Base-by-base conservation (phyloP, 192 early-diverging fungal species). In the Backusella macrospora region DNA sequence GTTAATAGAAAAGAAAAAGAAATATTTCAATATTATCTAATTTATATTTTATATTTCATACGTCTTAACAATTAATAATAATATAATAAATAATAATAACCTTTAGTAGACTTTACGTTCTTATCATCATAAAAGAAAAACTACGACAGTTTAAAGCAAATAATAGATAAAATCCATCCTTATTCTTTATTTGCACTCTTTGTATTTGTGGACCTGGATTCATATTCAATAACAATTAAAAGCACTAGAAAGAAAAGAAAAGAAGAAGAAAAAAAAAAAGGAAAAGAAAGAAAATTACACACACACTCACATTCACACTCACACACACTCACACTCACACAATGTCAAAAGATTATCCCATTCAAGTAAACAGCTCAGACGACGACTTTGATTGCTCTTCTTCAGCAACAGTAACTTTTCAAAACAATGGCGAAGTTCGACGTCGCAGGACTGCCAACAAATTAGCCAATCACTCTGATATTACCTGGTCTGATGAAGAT, bases 401-500 rank as follows among this genome's bases (percentile, higher is more conserved):
- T 10, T 12, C 18, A 1, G 29, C 29, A 34, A 34, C 29, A 34
- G 29, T 2, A 34, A 34, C 29, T 34, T 2, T 2, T 34, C 29
- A 34, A 34, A 34, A 34, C 29, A 39, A 12, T 40, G 38, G 38
- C 10, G 65, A 66, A 3, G 40, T 3, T 23, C 16, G 40, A 39
- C 15, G 18, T 5, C 37, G n/a, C 1, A 40, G 38, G 4, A 18
- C 40, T 18, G 64, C 64, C 21, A 66, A 38, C 10, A 66, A 66
- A 66, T n/a, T 43, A 9, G 65, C 65, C 15, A 16, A 21, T 18
- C 16, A 66, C 38, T 10, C 6, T 9, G 16, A 66, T 18, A 16
- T n/a, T 15, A 39, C 18, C 37, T 66, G 65, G 65, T 12, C 65
- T 4, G 65, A 66, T 39, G 37, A 66, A 42, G 65, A 66, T 8